Conservation (phyloP, 2,329 filamentous ascomycete genomes). For the Neofusicoccum sp. region DNA sequence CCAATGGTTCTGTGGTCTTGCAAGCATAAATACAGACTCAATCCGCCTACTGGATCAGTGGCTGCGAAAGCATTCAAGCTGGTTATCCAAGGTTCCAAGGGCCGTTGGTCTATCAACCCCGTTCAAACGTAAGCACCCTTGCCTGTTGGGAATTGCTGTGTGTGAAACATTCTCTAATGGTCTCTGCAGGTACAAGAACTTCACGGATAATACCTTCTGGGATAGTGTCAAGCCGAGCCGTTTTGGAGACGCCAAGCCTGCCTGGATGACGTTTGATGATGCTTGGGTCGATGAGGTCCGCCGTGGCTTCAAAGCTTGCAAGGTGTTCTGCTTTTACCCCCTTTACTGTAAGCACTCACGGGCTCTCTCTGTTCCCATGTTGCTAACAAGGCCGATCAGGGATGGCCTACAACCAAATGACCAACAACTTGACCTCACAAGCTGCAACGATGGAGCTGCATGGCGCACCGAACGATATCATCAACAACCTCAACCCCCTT, state of each 20-base stretch:
- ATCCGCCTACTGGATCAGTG: conserved; percentile 72
- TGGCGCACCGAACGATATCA: conserved; percentile 59
- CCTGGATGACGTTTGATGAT: conserved; percentile 82
- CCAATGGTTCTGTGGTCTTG: conserved; percentile 63
- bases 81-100: conserved; percentile 63
- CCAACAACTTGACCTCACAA: conserved; percentile 58
- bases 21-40: conserved; percentile 63
- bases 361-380: not conserved
- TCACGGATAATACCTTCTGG: conserved; percentile 64
- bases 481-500: conserved; percentile 58
- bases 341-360: conserved; percentile 36
- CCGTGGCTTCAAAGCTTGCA: conserved; percentile 42
- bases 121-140: conserved; percentile 53
- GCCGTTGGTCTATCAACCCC: conserved; percentile 64
- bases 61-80: conserved; percentile 67
- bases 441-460: conserved; percentile 56
- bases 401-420: conserved; percentile 58
- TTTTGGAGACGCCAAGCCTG: conserved; percentile 59
- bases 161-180: not conserved
- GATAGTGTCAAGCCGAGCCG: conserved; percentile 69
- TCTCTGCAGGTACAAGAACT: conserved; percentile 44
- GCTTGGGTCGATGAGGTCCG: conserved; percentile 69
- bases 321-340: conserved; percentile 57
- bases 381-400: conserved; percentile 23
- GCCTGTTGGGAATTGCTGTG: conserved; percentile 10